phyloP scores from a whole-genome alignment of 257 asterid species.

The Echium plantagineum region DNA sequence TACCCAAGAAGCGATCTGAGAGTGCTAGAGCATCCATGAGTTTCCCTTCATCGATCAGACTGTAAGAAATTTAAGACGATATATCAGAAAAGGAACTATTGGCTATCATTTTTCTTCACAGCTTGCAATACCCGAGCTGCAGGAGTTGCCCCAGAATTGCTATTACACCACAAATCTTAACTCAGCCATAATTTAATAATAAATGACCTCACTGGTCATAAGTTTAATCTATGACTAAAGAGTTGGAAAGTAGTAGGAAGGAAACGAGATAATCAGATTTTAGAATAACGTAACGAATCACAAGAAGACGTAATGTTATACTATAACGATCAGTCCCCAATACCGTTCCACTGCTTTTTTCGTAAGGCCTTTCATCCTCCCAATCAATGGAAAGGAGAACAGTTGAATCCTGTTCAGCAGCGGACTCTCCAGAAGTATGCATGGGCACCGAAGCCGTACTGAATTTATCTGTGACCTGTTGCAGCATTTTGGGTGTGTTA shows the following conservation, averaged over 20 bases:
- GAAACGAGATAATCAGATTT: background rate
- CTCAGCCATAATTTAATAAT: background rate
- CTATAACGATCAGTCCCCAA: background rate
- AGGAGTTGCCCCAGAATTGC: background rate
- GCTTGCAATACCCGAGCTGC: background rate
- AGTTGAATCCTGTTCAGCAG: slow-evolving; percentile 41
- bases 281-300: background rate
- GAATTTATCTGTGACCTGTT: slow-evolving; percentile 47
- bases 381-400: slow-evolving; percentile 87
- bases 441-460: slow-evolving; percentile 38
- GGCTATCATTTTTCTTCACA: background rate
- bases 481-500: slow-evolving; percentile 29
- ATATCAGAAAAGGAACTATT: background rate
- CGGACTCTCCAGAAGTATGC: slow-evolving; percentile 52
- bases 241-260: background rate
- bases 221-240: background rate
- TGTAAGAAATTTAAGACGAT: slow-evolving; percentile 22
- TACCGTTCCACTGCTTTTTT: slow-evolving; percentile 88
- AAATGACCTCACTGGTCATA: background rate
- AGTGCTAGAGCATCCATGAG: slow-evolving; percentile 90
- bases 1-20: slow-evolving; percentile 86
- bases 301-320: background rate
- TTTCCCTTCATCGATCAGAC: slow-evolving; percentile 87
- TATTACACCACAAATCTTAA: background rate
- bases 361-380: slow-evolving; percentile 92